A percentile compares a stretch with the other conserved stretches of the same genome.
These are phyloP conservation scores for Gynandropsis gynandra DNA, from an alignment of 345 rosid species.

Conservation along the genomic window DNA sequence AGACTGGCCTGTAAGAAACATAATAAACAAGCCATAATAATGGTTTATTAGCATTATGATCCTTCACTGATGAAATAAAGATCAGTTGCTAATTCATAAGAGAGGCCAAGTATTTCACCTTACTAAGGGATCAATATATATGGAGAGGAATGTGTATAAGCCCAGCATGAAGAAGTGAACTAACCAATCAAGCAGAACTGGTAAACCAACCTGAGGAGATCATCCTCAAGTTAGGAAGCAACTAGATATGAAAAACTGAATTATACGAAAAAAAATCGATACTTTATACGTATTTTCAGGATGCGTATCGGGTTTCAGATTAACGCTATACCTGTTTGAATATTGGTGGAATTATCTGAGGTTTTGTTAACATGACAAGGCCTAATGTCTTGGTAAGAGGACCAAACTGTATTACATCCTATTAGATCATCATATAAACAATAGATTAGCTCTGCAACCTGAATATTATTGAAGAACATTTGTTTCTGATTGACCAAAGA, in stretches of 20 bases:
- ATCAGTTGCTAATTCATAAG: background rate
- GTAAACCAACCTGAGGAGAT: slow-evolving; percentile 61
- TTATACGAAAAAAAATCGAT: background rate
- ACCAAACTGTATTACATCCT: slow-evolving; percentile 83
- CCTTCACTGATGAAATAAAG: background rate
- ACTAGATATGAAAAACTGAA: background rate
- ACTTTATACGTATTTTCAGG: background rate
- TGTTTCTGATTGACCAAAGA: slow-evolving; percentile 17
- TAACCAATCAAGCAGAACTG: slow-evolving; percentile 76
- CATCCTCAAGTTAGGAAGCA: slow-evolving; percentile 9
- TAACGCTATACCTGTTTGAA: slow-evolving; percentile 56
- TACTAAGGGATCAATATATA: slow-evolving; percentile 60
- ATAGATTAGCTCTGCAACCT: no score
- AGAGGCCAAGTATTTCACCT: slow-evolving; percentile 37
- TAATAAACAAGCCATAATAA: slow-evolving; percentile 4
- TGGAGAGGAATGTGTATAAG: slow-evolving; percentile 71
- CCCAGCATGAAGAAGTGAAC: slow-evolving; percentile 82
- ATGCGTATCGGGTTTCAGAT: background rate
- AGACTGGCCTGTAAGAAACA: slow-evolving; percentile 39
- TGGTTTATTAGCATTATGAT: slow-evolving; percentile 5
- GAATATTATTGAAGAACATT: background rate
- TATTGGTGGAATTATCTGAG: slow-evolving; percentile 76
- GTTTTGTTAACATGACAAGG: slow-evolving; percentile 79
- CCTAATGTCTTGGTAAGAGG: slow-evolving; percentile 89
- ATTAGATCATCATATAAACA: slow-evolving; percentile 9